Evolutionary conservation across 805 yeast species (phyloP), one percentile per base, ranked within the genome.

Genomic region (Spathaspora girioi): DNA sequence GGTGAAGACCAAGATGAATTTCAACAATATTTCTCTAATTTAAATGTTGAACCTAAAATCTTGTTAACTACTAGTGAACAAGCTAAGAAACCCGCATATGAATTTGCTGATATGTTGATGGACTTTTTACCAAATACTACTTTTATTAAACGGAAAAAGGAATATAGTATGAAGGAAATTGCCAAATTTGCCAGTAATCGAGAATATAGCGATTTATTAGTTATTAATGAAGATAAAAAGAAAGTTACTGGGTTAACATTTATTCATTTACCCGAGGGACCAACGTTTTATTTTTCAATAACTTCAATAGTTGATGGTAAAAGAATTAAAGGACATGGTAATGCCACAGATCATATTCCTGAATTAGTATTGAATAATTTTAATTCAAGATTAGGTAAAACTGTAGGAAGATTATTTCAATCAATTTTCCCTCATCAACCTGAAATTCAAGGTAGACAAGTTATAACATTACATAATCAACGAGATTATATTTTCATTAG

Each of bases 401-500:
- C 98, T 0, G 96, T 93, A 5, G 97, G 97, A 31, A 78, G 96
- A 52, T 70, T 94, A 55, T 94, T 94, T 72, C 97, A 92, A 67
- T 83, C 96, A 1, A 75, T 94, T 42, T 90, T 93, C 70, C 99
- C 99, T 9, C 92, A 88, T 54, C 80, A 81, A 54, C 99, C 99
- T 1, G 97, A 94, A 64, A 82, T 94, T 59, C 87, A 88, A 67
- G 99, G 99, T 27, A 81, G 99, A 62, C 97, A 94, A 66, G 99
- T 90, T 44, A 86, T 94, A 27, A 94, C 99, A 0, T 71, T 94
- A 64, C 99, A 94, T 67, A 94, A 94, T 66, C 99, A 94, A 68
- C 80, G 99, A 76, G 99, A 94, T 68, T 94, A 79, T 66, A 88
- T 94, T 43, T 94, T 94, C 62, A 93, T 94, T 78, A 81, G 99